Evolutionary conservation across 2,329 filamentous ascomycete species (phyloP), one percentile per base, ranked within the genome.

Genomic region (Exserohilum rostratum): DNA sequence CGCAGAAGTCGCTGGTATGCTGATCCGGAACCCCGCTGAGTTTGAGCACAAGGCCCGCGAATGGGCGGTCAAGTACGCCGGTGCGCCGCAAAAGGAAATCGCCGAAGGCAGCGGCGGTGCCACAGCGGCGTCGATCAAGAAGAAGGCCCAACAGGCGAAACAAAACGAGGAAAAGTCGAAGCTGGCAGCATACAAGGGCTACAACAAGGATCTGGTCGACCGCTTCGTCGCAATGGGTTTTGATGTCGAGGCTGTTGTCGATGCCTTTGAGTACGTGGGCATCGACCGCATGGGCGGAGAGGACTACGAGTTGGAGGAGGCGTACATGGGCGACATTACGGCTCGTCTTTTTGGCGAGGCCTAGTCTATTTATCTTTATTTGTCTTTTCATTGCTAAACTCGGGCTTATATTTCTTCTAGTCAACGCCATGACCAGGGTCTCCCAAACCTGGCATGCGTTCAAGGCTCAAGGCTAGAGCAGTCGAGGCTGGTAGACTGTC

Each of bases 201-300:
- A 96, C 76, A 93, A 92, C 77, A 89, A 88, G 68, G 84, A 89
- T 29, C 82, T 97, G 35, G 85, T 98, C 61, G 87, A 95, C 68
- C 85, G 89, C 4, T 98, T 98, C 66, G 86, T 90, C 13, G 85
- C 81, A 66, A 98, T 98, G 93, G 93, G 93, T 10, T 98, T 98
- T 66, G 87, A 91, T 52, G 84, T 96, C 2, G 90, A 93, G 44
- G 83, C 85, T n/a, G 91, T 98, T 1, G 91, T 97, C 0, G 84
- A 89, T 9, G 90, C 91, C 0, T 96, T 97, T 68, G 83, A 88
- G 47, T 90, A 84, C 57, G 87, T 95, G 6, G 90, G 90, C 5
- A 93, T 96, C 62, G 90, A 93, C 59, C 85, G 85, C 15, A 91
- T 89, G 64, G 84, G 83, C 22, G 92, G 92, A 0, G 81, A 88